Conservation (phyloP, 805 yeast species). For the Sugiyamaella americana region DNA sequence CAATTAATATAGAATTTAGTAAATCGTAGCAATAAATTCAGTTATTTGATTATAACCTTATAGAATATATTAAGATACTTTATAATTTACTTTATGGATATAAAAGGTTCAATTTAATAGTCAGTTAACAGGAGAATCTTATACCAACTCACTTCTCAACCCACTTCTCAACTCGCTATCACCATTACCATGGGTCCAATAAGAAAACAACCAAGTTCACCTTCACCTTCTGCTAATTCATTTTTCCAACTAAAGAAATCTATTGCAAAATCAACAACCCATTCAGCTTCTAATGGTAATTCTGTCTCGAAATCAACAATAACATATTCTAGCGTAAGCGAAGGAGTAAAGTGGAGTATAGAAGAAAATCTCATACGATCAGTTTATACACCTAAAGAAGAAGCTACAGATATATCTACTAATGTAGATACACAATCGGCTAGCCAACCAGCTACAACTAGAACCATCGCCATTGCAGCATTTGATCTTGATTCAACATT, state of each 20-base stretch:
- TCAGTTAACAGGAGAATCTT: too few species aligned
- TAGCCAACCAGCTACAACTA: background rate
- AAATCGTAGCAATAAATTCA: too few species aligned
- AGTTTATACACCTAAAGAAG: constrained; percentile 4
- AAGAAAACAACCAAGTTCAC: background rate
- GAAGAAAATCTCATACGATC: constrained; percentile 5
- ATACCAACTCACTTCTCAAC: too few species aligned
- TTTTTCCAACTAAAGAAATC: background rate
- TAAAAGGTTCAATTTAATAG: too few species aligned
- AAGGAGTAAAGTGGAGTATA: background rate
- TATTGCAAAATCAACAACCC: background rate
- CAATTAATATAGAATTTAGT: too few species aligned
- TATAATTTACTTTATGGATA: too few species aligned
- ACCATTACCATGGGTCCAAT: background rate
- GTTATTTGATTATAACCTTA: too few species aligned
- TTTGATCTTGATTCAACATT: constrained; percentile 87
- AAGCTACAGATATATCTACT: background rate
- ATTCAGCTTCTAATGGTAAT: background rate
- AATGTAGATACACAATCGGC: background rate
- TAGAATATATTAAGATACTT: too few species aligned
- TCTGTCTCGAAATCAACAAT: too few species aligned
- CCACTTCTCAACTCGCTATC: too few species aligned
- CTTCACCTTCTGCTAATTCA: too few species aligned
- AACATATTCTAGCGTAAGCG: too few species aligned
- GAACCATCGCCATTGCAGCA: constrained; percentile 43